phyloP scores from a whole-genome alignment of 2,329 filamentous ascomycete species.

The Lachnellula occidentalis region DNA sequence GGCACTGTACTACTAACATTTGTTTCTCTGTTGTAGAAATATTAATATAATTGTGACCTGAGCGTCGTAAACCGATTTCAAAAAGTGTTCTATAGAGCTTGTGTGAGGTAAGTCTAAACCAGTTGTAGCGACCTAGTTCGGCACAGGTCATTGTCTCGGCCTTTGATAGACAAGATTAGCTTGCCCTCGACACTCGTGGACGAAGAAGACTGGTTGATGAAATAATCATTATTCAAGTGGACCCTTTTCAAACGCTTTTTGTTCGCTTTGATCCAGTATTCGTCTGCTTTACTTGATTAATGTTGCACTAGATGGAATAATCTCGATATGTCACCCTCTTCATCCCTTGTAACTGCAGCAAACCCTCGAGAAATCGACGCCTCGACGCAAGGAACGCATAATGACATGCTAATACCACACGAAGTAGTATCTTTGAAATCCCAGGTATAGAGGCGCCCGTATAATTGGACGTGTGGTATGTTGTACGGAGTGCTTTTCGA shows the following conservation, averaged over 20 bases:
- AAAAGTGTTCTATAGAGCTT: no score
- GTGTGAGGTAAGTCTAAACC: no score
- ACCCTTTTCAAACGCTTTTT: conserved; percentile 16
- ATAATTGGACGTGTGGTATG: background rate
- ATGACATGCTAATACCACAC: conserved; percentile 16
- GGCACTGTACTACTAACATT: no score
- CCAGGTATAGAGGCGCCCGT: background rate
- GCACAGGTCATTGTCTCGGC: no score
- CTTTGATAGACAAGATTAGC: background rate
- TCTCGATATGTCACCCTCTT: conserved; percentile 17
- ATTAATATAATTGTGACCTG: no score
- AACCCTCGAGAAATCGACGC: conserved; percentile 15
- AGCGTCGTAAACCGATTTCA: no score
- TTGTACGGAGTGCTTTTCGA: background rate
- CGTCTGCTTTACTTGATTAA: conserved; percentile 1
- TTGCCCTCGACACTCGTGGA: conserved; percentile 18
- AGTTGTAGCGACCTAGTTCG: no score
- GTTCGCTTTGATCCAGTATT: conserved; percentile 12
- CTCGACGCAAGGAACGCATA: conserved; percentile 24
- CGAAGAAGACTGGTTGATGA: conserved; percentile 21
- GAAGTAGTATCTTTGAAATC: background rate
- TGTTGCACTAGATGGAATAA: conserved; percentile 11
- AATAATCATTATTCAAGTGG: conserved; percentile 11
- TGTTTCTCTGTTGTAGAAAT: no score
- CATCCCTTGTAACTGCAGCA: conserved; percentile 14